Percentiles rank a stretch among this genome's conserved stretches.
These are phyloP conservation scores for Apiotrichum porosum DNA, from an alignment of 1,284 basidiomycete genomes.

Conservation along the genomic window DNA sequence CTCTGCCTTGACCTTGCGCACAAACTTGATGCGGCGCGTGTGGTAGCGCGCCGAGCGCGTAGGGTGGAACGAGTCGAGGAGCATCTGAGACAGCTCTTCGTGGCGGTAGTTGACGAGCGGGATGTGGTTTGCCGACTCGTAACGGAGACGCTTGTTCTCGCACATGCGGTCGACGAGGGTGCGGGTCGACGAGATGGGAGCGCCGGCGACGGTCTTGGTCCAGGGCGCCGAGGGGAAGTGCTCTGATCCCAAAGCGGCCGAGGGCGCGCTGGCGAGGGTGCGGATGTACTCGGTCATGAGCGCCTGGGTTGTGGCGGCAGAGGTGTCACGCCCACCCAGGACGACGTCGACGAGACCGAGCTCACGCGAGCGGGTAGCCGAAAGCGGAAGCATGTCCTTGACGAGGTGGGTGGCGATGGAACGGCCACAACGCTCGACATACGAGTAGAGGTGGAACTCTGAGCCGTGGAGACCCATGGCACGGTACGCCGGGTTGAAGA, in stretches of 20 bases:
- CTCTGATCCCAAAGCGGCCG: not conserved
- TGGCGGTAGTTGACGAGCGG: slow-evolving; percentile 43
- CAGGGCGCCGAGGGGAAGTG: slow-evolving; percentile 23
- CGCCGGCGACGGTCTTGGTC: slow-evolving; percentile 8
- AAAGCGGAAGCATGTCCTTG: slow-evolving; percentile 49
- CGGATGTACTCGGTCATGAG: slow-evolving; percentile 27
- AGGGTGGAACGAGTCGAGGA: slow-evolving; percentile 51
- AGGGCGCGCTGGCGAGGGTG: slow-evolving; percentile 10
- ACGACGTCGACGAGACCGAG: slow-evolving; percentile 44
- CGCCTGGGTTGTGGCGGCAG: slow-evolving; percentile 16
- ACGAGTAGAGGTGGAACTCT: slow-evolving; percentile 50
- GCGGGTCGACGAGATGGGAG: not conserved
- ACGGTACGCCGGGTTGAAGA: slow-evolving; percentile 51
- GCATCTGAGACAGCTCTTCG: slow-evolving; percentile 52
- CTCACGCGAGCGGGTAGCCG: slow-evolving; percentile 29
- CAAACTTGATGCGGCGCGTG: slow-evolving; percentile 48
- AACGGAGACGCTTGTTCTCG: slow-evolving; percentile 36
- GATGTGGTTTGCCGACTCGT: slow-evolving; percentile 24
- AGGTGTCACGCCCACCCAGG: slow-evolving; percentile 19
- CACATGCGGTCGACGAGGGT: slow-evolving; percentile 28
- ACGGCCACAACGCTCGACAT: slow-evolving; percentile 45
- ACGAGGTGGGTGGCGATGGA: slow-evolving; percentile 38
- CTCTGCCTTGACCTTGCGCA: slow-evolving; percentile 48
- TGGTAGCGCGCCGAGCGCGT: slow-evolving; percentile 47
- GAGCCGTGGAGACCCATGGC: slow-evolving; percentile 51